phyloP scores from a whole-genome alignment of 2,329 filamentous ascomycete species.

The Torrubiella hemipterigena region DNA sequence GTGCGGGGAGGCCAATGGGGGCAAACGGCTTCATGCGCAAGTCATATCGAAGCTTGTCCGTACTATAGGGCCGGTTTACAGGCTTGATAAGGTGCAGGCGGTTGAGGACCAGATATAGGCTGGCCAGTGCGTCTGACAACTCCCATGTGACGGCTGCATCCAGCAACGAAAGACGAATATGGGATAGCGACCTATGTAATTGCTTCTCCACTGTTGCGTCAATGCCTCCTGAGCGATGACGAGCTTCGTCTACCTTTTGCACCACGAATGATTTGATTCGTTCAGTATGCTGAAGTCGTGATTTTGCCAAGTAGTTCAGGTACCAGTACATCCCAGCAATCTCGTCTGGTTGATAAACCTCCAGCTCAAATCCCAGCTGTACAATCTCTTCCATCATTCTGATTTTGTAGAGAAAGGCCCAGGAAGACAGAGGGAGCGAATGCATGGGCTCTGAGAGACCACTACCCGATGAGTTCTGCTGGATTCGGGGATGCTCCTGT shows the following conservation, averaged over 20 bases:
- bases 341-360: conserved; percentile 80
- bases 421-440: conserved; percentile 68
- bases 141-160: conserved; percentile 53
- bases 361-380: conserved; percentile 87
- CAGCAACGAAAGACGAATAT: conserved; percentile 47
- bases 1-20: conserved; percentile 51
- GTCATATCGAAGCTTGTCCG: conserved; percentile 60
- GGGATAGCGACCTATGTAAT: conserved; percentile 36
- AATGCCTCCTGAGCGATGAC: conserved; percentile 5
- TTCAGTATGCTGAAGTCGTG: conserved; percentile 57
- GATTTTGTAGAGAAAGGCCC: conserved; percentile 87
- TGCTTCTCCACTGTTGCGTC: conserved; percentile 25
- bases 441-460: conserved; percentile 39
- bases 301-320: conserved; percentile 59
- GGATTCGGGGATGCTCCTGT: conserved; percentile 46
- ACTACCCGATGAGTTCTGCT: conserved; percentile 20
- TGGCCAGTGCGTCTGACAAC: conserved; percentile 40
- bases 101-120: conserved; percentile 54
- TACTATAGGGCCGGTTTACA: conserved; percentile 51
- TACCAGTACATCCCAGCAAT: conserved; percentile 87
- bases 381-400: conserved; percentile 76
- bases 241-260: conserved; percentile 19
- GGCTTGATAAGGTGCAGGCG: conserved; percentile 43
- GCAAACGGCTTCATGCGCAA: conserved; percentile 80
- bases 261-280: conserved; percentile 58